These are phyloP conservation scores for Coniophora puteana DNA, from an alignment of 1,284 basidiomycete genomes.

Conservation along the genomic window DNA sequence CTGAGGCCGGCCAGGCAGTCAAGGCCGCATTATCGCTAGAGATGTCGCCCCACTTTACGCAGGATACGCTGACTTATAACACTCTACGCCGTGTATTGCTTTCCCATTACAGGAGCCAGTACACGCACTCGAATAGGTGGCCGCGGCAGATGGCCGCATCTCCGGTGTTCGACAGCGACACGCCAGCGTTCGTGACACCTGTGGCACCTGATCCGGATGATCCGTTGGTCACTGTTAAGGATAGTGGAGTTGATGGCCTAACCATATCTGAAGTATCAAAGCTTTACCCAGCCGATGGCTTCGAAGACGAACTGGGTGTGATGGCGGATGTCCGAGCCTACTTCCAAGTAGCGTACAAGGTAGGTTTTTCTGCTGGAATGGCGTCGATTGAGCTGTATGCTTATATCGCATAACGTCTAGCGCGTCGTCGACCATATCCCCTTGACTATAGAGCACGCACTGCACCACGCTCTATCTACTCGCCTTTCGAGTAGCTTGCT, in stretches of 20 bases:
- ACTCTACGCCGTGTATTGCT: too few species aligned
- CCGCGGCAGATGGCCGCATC: too few species aligned
- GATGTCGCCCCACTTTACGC: constrained; percentile 24
- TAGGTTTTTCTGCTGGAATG: constrained; percentile 12
- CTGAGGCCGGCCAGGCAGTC: constrained; percentile 13
- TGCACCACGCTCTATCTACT: constrained; percentile 38
- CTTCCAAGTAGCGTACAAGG: constrained; percentile 47
- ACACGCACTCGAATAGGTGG: too few species aligned
- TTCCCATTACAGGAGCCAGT: too few species aligned
- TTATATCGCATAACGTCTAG: constrained; percentile 28
- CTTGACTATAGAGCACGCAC: constrained; percentile 44
- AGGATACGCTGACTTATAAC: constrained; percentile 28
- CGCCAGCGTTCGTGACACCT: too few species aligned
- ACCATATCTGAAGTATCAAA: too few species aligned
- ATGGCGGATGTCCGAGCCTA: constrained; percentile 53
- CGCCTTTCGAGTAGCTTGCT: constrained; percentile 37
- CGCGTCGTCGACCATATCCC: constrained; percentile 54
- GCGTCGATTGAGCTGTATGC: background rate
- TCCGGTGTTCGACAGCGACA: too few species aligned
- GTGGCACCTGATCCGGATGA: too few species aligned
- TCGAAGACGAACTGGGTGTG: constrained; percentile 38
- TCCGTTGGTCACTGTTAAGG: too few species aligned
- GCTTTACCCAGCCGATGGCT: constrained; percentile 16
- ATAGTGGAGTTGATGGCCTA: too few species aligned
- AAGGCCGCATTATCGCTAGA: constrained; percentile 25